Percentiles rank a stretch among this genome's conserved stretches.
Evolutionary conservation across 306 rosid genomes (phyloP).

Genomic region (Cicer judaicum): DNA sequence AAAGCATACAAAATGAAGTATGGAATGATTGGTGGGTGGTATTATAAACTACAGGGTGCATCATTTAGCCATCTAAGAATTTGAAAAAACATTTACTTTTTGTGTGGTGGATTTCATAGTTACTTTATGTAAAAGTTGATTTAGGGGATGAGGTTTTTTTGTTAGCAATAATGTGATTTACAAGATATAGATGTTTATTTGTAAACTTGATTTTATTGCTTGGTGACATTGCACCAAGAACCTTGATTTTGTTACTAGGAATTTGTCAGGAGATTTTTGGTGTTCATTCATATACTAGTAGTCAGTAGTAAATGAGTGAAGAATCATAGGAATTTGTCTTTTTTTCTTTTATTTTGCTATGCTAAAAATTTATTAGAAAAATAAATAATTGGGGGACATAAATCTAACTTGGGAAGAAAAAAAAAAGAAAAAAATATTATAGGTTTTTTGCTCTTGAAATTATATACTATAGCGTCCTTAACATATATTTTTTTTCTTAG

Average conservation of each 20-base stretch:
- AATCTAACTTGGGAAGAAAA: no score
- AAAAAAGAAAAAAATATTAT: no score
- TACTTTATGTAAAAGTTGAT: constrained; percentile 24
- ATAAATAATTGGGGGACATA: no score
- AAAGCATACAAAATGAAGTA: constrained; percentile 40
- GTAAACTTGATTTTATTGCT: constrained; percentile 40
- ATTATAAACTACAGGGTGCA: constrained; percentile 40
- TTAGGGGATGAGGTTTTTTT: constrained; percentile 37
- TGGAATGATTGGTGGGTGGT: constrained; percentile 42
- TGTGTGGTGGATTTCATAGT: constrained; percentile 41
- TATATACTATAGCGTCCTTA: no score
- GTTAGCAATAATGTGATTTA: not conserved
- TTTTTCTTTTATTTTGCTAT: no score
- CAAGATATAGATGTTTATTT: constrained; percentile 34
- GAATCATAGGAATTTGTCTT: no score
- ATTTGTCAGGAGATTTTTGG: not conserved
- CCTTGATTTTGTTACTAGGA: constrained; percentile 31
- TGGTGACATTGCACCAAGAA: constrained; percentile 36
- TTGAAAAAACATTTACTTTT: constrained; percentile 28
- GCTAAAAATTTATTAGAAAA: no score
- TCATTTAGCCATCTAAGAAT: constrained; percentile 38
- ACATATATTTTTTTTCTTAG: no score
- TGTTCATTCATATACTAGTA: not conserved
- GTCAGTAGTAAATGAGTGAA: no score
- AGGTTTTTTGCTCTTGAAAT: no score